Evolutionary conservation across 345 rosid species (phyloP), one percentile per base, ranked within the genome.

Genomic region (Eucalyptus albens): DNA sequence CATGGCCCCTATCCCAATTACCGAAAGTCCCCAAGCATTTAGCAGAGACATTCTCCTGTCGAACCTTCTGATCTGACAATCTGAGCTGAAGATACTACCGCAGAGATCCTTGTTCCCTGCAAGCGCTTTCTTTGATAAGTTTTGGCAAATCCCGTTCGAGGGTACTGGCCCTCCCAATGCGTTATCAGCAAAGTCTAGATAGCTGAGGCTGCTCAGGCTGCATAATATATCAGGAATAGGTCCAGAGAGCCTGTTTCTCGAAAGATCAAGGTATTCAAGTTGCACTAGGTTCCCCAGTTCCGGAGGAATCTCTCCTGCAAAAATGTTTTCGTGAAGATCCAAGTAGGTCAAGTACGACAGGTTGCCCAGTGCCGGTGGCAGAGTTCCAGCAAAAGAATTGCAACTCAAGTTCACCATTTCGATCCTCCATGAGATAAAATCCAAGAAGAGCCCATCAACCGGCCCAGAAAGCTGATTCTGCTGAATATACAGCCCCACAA

Each of bases 401-500:
- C 90, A 88, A 31, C 98, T 95, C 91, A 97, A 91, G 93, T 96
- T 94, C 94, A 94, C 89, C 9, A 89, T 91, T 90, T 95, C 96
- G 14, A 96, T 93, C 93, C 93, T 97, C 98, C 96, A 95, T 16
- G 95, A 89, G 67, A 90, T 26, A 24, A 95, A 92, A 91, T 91
- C 92, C 37, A 91, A 83, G 90, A 95, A 93, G 7, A 96, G 92
- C 69, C 86, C 60, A 44, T 92, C 92, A 1, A 95, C 37, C 29
- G 89, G 87, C 45, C 99, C 97, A 65, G 95, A 90, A 51, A 97
- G 92, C 86, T 90, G 92, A 87, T 98, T 98, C 86, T 92, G 93
- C 91, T 96, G 97, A 91, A 97, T 92, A 85, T 93, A 95, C 27
- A 98, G 92, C 50, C 98, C 98, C 45, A 95, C 97, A 53, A 98